Percentiles rank a stretch among this genome's conserved stretches.
Conservation (phyloP, 768 basidiomycete species). For the Boletus fagicola region DNA sequence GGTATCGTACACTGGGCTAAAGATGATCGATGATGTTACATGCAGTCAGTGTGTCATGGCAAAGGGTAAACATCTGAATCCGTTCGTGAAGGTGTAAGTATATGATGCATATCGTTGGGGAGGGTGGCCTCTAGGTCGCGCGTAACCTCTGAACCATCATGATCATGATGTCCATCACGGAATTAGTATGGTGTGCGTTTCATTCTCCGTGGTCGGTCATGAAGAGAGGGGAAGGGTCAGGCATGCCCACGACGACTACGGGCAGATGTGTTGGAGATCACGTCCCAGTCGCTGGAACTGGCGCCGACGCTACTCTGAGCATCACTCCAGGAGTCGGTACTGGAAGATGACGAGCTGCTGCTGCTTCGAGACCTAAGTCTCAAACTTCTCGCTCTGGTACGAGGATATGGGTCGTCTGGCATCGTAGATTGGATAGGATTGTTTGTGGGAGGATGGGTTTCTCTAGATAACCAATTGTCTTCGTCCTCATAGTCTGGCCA, state of each 20-base stretch:
- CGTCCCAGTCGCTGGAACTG: constrained; percentile 24
- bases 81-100: neutral
- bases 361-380: constrained; percentile 10
- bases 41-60: constrained; percentile 1
- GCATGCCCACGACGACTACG: neutral
- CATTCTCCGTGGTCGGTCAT: neutral
- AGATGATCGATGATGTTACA: neutral
- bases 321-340: constrained; percentile 29
- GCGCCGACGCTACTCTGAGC: constrained; percentile 20
- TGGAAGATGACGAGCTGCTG: constrained; percentile 13
- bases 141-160: neutral
- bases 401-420: neutral
- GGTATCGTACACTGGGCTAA: neutral
- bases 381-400: neutral
- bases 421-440: neutral
- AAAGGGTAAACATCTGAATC: neutral
- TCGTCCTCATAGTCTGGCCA: constrained; percentile 20
- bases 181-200: neutral
- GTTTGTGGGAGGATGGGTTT: neutral
- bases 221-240: neutral
- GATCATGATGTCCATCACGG: neutral
- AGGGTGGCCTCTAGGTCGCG: neutral
- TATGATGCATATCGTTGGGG: neutral
- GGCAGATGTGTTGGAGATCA: constrained; percentile 20
- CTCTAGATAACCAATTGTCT: neutral